Evolutionary conservation across 2,329 filamentous ascomycete species (phyloP), one percentile per base, ranked within the genome.

Genomic region (Colletotrichum noveboracense): DNA sequence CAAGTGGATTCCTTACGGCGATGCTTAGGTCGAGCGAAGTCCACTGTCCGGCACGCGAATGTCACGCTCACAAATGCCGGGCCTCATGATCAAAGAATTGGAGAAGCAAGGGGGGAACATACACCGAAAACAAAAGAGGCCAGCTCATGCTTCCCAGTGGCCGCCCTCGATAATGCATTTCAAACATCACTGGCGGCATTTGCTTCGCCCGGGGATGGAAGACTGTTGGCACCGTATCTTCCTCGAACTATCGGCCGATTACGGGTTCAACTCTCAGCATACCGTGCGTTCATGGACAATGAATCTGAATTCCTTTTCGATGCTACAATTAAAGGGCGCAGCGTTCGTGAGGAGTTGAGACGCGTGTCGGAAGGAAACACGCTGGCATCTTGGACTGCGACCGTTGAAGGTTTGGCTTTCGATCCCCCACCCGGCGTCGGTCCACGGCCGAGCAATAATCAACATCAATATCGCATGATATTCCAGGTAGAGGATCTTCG

Each of bases 141-240:
- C 18, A 43, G n/a, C 13, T 60, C 18, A 5, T 68, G 52, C 52
- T 68, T 68, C 66, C 66, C 66, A 13, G 66, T 68, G 0, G 81
- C 76, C 0, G 69, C 78, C 5, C 77, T 87, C 0, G 85, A 86
- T 58, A 78, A 79, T 0, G 81, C 82, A 1, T 80, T 87, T 68
- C 85, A 87, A 68, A 73, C 81, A 4, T 71, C 80, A 16, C 77
- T 85, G 6, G 75, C 80, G 3, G 83, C 83, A 2, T 81, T 79
- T 65, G 78, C 79, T 18, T 80, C 76, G 32, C 85, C 85, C 0
- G 80, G 79, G 3, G 82, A 84, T 58, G 82, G 80, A 3, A 77
- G 77, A 7, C 77, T 86, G 8, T 81, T 80, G 78, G 71, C 80
- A 13, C 66, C 66, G 14, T 68, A 60, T 30, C n/a, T 68, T 8